Evolutionary conservation across 2,329 filamentous ascomycete species (phyloP).

Genomic region (Fusarium tuaranense): DNA sequence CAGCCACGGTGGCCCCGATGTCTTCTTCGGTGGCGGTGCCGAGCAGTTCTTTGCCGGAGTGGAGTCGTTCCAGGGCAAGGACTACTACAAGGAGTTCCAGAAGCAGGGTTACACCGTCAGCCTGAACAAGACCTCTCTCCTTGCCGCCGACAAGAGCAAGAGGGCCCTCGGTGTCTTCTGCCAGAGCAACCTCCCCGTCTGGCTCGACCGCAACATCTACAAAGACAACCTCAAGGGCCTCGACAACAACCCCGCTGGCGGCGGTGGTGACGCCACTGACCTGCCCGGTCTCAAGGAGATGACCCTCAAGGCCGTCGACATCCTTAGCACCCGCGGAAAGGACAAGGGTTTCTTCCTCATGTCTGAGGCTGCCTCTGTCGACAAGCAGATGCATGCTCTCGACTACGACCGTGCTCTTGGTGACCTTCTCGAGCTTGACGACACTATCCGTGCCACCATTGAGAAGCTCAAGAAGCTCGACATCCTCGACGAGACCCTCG

Average conservation of each 20-base stretch:
- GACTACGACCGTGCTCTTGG: constrained; percentile 89
- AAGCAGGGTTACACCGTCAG: constrained; percentile 79
- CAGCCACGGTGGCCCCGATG: constrained; percentile 78
- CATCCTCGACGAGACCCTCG: constrained; percentile 79
- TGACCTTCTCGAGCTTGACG: constrained; percentile 87
- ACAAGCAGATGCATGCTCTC: constrained; percentile 89
- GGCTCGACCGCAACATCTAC: constrained; percentile 89
- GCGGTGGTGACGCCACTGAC: constrained; percentile 73
- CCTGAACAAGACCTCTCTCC: constrained; percentile 79
- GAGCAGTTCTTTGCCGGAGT: constrained; percentile 80
- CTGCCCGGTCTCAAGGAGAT: constrained; percentile 89
- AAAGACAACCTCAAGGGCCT: constrained; percentile 74
- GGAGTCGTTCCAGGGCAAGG: constrained; percentile 74
- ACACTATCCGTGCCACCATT: constrained; percentile 82
- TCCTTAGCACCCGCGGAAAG: constrained; percentile 74
- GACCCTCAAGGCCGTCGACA: constrained; percentile 87
- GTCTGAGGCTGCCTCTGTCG: constrained; percentile 86
- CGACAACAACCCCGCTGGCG: constrained; percentile 77
- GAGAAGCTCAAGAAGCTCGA: constrained; percentile 74
- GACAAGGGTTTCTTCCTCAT: constrained; percentile 88
- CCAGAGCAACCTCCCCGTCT: constrained; percentile 80
- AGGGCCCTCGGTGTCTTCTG: constrained; percentile 84
- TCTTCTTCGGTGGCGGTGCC: constrained; percentile 84
- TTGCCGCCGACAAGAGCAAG: constrained; percentile 65
- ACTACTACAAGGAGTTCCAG: constrained; percentile 84